These are phyloP conservation scores for Gyrodon lividus DNA, from an alignment of 768 basidiomycete species.

Conservation along the genomic window DNA sequence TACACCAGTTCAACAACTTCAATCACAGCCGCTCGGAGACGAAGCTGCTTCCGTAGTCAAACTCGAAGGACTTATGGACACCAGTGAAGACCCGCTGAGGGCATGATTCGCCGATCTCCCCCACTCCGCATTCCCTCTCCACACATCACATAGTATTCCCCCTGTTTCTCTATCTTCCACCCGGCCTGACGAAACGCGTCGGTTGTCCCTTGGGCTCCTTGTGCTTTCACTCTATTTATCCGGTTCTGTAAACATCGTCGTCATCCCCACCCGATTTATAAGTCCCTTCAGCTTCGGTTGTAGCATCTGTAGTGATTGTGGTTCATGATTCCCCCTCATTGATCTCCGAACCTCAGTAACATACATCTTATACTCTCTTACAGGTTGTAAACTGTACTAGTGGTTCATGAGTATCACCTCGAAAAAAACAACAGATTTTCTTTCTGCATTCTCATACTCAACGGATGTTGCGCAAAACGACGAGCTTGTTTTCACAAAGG, in stretches of 20 bases:
- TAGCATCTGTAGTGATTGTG: slow-evolving; percentile 33
- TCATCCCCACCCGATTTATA: slow-evolving; percentile 27
- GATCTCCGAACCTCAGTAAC: slow-evolving; percentile 30
- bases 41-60: slow-evolving; percentile 51
- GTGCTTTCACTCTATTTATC: slow-evolving; percentile 32
- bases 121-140: background rate
- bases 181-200: slow-evolving; percentile 2
- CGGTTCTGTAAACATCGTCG: slow-evolving; percentile 28
- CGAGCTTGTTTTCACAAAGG: slow-evolving; percentile 74
- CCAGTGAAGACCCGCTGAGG: slow-evolving; percentile 59
- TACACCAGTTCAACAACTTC: slow-evolving; percentile 47
- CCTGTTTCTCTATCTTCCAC: slow-evolving; percentile 5
- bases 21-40: slow-evolving; percentile 52
- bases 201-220: slow-evolving; percentile 18
- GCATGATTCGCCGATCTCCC: slow-evolving; percentile 21
- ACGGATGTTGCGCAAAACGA: slow-evolving; percentile 49
- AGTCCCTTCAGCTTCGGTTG: slow-evolving; percentile 23
- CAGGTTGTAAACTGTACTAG: slow-evolving; percentile 34
- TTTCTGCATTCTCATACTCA: slow-evolving; percentile 12
- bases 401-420: slow-evolving; percentile 20
- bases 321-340: slow-evolving; percentile 36
- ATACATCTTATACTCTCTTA: slow-evolving; percentile 39
- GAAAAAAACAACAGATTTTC: slow-evolving; percentile 10
- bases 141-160: slow-evolving; percentile 3
- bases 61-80: slow-evolving; percentile 64